Evolutionary conservation across 169 alveolate species (phyloP).

Genomic region (Ichthyophthirius multifiliis): DNA sequence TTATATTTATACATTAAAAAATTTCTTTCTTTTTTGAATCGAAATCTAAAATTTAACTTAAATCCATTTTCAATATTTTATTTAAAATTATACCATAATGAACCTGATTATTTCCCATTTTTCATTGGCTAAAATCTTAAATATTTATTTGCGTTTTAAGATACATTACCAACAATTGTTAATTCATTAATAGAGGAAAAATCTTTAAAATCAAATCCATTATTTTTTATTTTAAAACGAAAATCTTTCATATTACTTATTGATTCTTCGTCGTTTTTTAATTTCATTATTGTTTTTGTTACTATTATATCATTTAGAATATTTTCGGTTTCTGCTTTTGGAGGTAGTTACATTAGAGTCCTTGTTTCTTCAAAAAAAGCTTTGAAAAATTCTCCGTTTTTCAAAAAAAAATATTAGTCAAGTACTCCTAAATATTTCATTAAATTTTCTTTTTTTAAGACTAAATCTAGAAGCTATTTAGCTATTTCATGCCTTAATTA

Average conservation of each 20-base stretch:
- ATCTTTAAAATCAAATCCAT: constrained; percentile 13
- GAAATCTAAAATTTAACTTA: not conserved
- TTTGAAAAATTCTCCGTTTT: constrained; percentile 8
- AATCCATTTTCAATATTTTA: constrained; percentile 6
- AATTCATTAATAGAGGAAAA: not conserved
- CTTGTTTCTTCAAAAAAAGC: constrained; percentile 7
- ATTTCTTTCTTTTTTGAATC: constrained; percentile 1
- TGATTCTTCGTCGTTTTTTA: not conserved
- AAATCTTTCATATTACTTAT: not conserved
- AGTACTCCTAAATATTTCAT: not conserved
- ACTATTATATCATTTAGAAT: not conserved
- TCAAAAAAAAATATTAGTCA: not conserved
- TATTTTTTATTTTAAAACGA: not conserved
- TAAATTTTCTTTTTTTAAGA: constrained; percentile 7
- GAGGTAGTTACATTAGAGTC: constrained; percentile 9
- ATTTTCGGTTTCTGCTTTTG: not conserved
- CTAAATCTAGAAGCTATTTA: constrained; percentile 6
- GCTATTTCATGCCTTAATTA: constrained; percentile 8
- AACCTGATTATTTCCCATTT: not conserved
- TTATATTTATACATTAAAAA: not conserved
- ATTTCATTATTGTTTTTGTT: not conserved
- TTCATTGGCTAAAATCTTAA: constrained; percentile 9
- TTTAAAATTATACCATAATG: not conserved
- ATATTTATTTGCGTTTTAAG: not conserved
- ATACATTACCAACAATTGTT: constrained; percentile 6